Percentiles rank a stretch among this genome's conserved stretches.
phyloP scores from a whole-genome alignment of 257 asterid genomes.

The Gentiana macrophylla region DNA sequence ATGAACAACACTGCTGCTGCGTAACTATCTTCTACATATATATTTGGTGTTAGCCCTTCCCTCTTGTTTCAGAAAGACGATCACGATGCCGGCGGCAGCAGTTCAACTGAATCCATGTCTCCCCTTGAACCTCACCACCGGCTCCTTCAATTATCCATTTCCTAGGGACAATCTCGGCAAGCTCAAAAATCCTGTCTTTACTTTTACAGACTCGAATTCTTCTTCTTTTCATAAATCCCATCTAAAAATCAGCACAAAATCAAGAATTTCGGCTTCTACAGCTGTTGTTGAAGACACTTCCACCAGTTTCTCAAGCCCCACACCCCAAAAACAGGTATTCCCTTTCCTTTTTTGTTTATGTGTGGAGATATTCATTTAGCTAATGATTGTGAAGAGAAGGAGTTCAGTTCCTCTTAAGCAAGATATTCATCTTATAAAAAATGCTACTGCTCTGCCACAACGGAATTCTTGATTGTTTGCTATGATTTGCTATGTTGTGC shows the following conservation, averaged over 20 bases:
- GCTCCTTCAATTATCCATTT: conserved; percentile 2
- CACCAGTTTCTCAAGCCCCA: conserved; percentile 12
- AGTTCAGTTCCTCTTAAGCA: too few species aligned
- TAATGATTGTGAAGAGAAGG: too few species aligned
- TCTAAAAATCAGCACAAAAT: conserved; percentile 8
- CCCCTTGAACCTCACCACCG: neutral
- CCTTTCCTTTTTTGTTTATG: neutral
- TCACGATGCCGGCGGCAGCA: conserved; percentile 16
- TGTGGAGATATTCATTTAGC: neutral
- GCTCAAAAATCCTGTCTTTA: conserved; percentile 3
- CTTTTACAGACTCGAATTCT: neutral
- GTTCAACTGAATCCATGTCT: conserved; percentile 4
- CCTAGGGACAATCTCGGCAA: conserved; percentile 4
- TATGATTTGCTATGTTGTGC: too few species aligned
- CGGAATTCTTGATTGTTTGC: too few species aligned
- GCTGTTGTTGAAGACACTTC: conserved; percentile 5
- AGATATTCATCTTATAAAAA: too few species aligned
- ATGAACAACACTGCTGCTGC: too few species aligned
- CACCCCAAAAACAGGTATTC: conserved; percentile 21
- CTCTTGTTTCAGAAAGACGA: too few species aligned
- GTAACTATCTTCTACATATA: neutral
- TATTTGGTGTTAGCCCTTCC: too few species aligned
- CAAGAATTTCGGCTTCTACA: conserved; percentile 14
- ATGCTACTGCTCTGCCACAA: too few species aligned
- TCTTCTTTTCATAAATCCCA: conserved; percentile 5